A percentile compares a stretch with the other conserved stretches of the same genome.
Evolutionary conservation across 2,329 filamentous ascomycete species (phyloP).

Genomic region (Ceratocystis lukuohia): DNA sequence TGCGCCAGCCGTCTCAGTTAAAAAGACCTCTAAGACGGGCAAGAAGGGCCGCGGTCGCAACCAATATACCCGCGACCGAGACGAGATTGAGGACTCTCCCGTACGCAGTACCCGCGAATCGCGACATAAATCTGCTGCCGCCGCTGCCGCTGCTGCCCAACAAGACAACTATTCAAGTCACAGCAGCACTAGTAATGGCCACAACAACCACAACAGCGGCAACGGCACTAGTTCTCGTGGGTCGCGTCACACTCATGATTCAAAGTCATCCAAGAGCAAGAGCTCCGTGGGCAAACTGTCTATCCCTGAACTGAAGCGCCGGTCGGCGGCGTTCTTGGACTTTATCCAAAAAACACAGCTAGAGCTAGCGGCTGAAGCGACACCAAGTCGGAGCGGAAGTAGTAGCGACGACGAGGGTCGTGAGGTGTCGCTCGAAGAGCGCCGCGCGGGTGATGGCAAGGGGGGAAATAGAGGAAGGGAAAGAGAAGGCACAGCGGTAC

Average conservation of each 20-base stretch:
- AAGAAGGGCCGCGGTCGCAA: constrained; percentile 62
- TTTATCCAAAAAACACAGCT: constrained; percentile 83
- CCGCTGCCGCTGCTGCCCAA: not conserved
- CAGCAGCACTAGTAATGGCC: constrained; percentile 22
- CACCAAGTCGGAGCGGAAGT: constrained; percentile 25
- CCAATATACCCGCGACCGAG: constrained; percentile 68
- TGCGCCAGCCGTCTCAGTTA: constrained; percentile 31
- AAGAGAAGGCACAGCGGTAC: not conserved
- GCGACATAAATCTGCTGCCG: constrained; percentile 11
- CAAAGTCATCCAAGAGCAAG: constrained; percentile 33
- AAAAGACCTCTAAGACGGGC: constrained; percentile 47
- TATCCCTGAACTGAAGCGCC: constrained; percentile 77
- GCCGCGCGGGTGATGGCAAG: not conserved
- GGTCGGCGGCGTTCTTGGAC: constrained; percentile 71
- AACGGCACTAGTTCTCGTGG: constrained; percentile 28
- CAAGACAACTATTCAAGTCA: constrained; percentile 16
- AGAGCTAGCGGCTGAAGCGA: constrained; percentile 59
- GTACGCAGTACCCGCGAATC: constrained; percentile 40
- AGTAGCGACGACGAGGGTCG: constrained; percentile 29
- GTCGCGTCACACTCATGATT: not conserved
- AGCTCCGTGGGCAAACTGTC: constrained; percentile 54
- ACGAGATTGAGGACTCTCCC: constrained; percentile 46
- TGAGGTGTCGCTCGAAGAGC: constrained; percentile 24
- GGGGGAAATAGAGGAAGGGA: no score
- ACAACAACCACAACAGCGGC: constrained; percentile 33